phyloP scores from a whole-genome alignment of 495 filamentous ascomycete species.

The Podospora pseudopauciseta region DNA sequence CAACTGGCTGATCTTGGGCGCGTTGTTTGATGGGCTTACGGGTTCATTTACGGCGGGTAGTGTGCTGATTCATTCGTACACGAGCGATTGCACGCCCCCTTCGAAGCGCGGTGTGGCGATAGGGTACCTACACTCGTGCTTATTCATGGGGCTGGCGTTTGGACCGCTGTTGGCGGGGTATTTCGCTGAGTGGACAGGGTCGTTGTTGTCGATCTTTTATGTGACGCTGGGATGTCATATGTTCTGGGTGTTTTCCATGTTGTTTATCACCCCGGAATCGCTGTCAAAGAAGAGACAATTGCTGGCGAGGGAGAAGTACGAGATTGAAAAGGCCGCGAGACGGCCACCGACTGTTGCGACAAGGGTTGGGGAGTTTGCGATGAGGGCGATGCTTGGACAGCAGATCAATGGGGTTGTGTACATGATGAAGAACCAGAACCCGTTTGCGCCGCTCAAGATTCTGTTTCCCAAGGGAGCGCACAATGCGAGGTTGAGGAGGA shows the following conservation, averaged over 20 bases:
- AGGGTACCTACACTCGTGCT: conserved; percentile 79
- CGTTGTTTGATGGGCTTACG: conserved; percentile 71
- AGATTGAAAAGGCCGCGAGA: conserved; percentile 24
- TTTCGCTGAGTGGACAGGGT: conserved; percentile 65
- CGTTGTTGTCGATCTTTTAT: conserved; percentile 73
- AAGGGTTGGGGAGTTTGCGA: not conserved
- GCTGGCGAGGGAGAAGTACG: conserved; percentile 64
- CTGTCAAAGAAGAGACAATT: conserved; percentile 64
- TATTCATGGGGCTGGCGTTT: conserved; percentile 81
- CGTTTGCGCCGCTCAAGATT: conserved; percentile 72
- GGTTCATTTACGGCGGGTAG: conserved; percentile 83
- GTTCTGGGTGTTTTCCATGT: conserved; percentile 64
- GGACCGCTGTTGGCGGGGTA: conserved; percentile 78
- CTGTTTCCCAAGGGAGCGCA: conserved; percentile 66
- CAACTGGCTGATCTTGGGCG: conserved; percentile 69
- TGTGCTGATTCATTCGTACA: conserved; percentile 80
- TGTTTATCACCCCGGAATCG: conserved; percentile 76
- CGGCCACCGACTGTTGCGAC: conserved; percentile 16
- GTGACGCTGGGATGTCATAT: conserved; percentile 65
- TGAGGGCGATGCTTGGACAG: conserved; percentile 18
- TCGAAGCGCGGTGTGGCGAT: conserved; percentile 78
- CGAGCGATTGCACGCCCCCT: conserved; percentile 79
- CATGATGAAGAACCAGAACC: conserved; percentile 44
- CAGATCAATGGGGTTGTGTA: conserved; percentile 18
- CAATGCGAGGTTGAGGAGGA: conserved; percentile 63